phyloP scores from a whole-genome alignment of 2,329 filamentous ascomycete species.

The Zarea fungicola region DNA sequence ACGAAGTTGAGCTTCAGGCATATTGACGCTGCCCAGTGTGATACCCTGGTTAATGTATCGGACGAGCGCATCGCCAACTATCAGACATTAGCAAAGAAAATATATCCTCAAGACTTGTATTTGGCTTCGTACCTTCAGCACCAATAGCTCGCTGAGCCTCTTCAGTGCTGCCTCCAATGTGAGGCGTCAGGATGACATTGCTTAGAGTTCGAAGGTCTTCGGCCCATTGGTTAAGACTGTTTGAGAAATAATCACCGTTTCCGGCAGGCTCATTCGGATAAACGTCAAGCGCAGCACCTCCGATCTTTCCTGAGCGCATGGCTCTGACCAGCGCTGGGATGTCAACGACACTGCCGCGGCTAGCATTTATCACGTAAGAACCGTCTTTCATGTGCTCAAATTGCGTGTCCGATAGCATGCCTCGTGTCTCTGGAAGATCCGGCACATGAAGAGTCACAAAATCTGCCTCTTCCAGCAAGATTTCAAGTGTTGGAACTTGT shows the following conservation, averaged over 20 bases:
- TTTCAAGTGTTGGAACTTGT: conserved; percentile 74
- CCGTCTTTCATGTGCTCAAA: conserved; percentile 88
- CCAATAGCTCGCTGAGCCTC: conserved; percentile 96
- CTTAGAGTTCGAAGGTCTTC: conserved; percentile 78
- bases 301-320: conserved; percentile 79
- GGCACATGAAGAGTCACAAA: conserved; percentile 95
- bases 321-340: conserved; percentile 87
- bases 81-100: conserved; percentile 14
- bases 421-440: conserved; percentile 85
- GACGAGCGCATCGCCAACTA: conserved; percentile 78
- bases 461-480: conserved; percentile 73
- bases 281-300: conserved; percentile 92
- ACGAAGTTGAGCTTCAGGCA: conserved; percentile 90
- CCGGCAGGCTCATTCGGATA: conserved; percentile 90
- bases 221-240: conserved; percentile 74
- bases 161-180: conserved; percentile 96
- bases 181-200: conserved; percentile 92
- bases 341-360: conserved; percentile 87
- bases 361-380: conserved; percentile 93
- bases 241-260: conserved; percentile 94
- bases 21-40: conserved; percentile 87
- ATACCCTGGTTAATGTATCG: conserved; percentile 94
- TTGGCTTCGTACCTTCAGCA: conserved; percentile 58
- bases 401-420: conserved; percentile 78
- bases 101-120: neutral